phyloP scores from a whole-genome alignment of 108 stramenopile species.

The Conticribra guillardii region DNA sequence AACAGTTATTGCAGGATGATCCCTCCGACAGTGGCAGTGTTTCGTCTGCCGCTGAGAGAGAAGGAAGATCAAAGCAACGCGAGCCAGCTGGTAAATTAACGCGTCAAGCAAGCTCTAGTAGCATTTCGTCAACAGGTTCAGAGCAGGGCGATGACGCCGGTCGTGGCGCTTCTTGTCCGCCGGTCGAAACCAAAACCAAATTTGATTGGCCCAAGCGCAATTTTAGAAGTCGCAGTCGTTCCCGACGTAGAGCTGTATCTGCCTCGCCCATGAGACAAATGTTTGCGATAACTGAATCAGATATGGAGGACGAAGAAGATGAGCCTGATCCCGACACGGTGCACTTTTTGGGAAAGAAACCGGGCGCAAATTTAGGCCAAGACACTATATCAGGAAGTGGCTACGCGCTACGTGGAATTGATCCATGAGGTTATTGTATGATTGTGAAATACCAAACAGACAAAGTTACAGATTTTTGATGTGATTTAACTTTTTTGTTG shows the following conservation, averaged over 20 bases:
- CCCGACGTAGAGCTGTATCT: constrained; percentile 38
- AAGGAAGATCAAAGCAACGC: constrained; percentile 27
- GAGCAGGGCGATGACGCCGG: constrained; percentile 9
- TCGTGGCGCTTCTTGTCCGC: constrained; percentile 20
- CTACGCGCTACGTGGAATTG: constrained; percentile 22
- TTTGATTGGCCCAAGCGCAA: constrained; percentile 22
- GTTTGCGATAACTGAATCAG: constrained; percentile 39
- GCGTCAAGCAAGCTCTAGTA: constrained; percentile 13
- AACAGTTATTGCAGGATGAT: too few species aligned
- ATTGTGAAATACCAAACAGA: too few species aligned
- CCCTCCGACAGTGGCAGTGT: neutral
- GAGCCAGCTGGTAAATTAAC: constrained; percentile 30
- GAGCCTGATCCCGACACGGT: neutral
- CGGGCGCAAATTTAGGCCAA: constrained; percentile 1
- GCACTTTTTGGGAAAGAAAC: constrained; percentile 1
- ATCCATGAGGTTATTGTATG: too few species aligned
- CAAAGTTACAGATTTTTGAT: too few species aligned
- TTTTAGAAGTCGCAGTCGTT: constrained; percentile 43
- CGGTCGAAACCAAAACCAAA: constrained; percentile 32
- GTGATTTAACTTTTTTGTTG: too few species aligned
- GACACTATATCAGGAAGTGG: neutral
- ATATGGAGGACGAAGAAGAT: constrained; percentile 41
- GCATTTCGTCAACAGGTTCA: neutral
- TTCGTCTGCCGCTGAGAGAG: neutral
- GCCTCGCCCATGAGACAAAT: constrained; percentile 43